These are phyloP conservation scores for Martiniozyma abietophila DNA, from an alignment of 805 yeast species.

Conservation along the genomic window DNA sequence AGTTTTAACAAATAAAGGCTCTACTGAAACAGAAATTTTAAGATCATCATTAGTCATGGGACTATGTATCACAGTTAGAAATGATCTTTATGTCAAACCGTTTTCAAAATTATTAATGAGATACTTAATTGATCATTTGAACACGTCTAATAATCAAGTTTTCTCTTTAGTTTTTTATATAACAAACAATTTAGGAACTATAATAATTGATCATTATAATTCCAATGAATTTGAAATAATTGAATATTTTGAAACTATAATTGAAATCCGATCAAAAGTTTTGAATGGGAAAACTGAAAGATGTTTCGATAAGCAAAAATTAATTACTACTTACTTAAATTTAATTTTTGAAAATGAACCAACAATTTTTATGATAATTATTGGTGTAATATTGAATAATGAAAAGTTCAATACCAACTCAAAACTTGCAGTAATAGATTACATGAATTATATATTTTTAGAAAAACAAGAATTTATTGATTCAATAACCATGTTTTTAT, in stretches of 20 bases:
- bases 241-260: constrained; percentile 6
- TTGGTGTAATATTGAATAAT: constrained; percentile 12
- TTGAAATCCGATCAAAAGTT: constrained; percentile 9
- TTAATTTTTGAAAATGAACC: constrained; percentile 10
- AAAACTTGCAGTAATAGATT: constrained; percentile 15
- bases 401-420: neutral
- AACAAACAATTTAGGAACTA: constrained; percentile 4
- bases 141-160: constrained; percentile 4
- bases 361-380: constrained; percentile 8
- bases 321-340: constrained; percentile 12
- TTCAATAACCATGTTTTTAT: constrained; percentile 11
- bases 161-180: constrained; percentile 9
- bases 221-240: constrained; percentile 7
- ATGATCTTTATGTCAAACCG: constrained; percentile 1
- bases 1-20: neutral
- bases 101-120: constrained; percentile 2
- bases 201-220: constrained; percentile 1
- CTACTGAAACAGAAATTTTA: neutral
- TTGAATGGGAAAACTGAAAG: constrained; percentile 3
- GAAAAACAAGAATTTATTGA: constrained; percentile 8
- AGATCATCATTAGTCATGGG: constrained; percentile 8
- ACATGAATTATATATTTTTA: constrained; percentile 17
- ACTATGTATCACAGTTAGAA: constrained; percentile 8
- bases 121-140: constrained; percentile 3
- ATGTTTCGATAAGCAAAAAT: constrained; percentile 8